These are phyloP conservation scores for Raphanus raphanistrum DNA, from an alignment of 345 rosid species.

Conservation along the genomic window DNA sequence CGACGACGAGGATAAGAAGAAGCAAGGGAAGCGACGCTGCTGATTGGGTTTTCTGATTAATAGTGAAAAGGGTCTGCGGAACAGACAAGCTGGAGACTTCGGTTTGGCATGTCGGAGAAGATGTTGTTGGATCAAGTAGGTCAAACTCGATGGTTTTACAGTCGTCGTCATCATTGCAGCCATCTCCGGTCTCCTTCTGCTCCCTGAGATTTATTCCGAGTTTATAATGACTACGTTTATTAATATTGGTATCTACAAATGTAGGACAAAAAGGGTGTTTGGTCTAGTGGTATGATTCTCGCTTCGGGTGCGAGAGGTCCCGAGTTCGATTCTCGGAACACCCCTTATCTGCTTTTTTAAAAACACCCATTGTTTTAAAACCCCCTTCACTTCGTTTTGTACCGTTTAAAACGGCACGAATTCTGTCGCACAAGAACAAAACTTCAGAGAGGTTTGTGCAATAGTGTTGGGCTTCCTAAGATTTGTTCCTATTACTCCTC, in stretches of 20 bases:
- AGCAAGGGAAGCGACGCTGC: background rate
- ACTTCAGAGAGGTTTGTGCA: background rate
- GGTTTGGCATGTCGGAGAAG: slow-evolving; percentile 17
- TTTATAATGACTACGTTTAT: too few relatives aligned
- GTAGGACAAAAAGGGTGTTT: slow-evolving; percentile 55
- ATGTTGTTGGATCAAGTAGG: background rate
- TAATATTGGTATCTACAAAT: too few relatives aligned
- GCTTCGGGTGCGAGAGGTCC: slow-evolving; percentile 97
- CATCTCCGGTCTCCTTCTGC: background rate
- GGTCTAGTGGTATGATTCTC: slow-evolving; percentile 98
- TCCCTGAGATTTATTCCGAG: background rate
- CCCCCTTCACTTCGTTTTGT: background rate
- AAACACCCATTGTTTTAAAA: background rate
- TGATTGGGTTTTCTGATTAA: background rate
- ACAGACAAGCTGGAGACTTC: slow-evolving; percentile 4
- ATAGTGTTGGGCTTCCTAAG: background rate
- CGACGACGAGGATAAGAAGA: background rate
- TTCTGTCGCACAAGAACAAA: background rate
- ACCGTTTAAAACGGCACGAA: background rate
- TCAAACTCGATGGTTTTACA: background rate
- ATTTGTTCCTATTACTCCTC: too few relatives aligned
- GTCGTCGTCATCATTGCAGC: background rate
- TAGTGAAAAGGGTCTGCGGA: background rate
- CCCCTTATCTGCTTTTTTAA: slow-evolving; percentile 42
- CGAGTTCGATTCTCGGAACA: slow-evolving; percentile 93